Evolutionary conservation across 2,329 filamentous ascomycete species (phyloP), one percentile per base, ranked within the genome.

Genomic region (Arthrobotrys sinensis): DNA sequence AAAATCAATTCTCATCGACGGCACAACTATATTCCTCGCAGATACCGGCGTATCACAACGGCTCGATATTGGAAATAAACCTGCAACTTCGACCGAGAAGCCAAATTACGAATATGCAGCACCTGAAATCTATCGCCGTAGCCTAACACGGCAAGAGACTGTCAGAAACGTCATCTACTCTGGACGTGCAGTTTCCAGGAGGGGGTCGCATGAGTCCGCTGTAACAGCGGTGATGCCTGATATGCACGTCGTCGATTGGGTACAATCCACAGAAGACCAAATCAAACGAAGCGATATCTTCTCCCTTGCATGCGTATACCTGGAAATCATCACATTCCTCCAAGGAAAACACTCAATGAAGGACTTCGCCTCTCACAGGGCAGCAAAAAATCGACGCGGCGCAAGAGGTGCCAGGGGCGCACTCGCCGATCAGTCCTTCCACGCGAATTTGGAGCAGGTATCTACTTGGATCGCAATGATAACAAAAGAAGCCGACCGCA

Each of bases 251-350:
- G 62, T 78, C 21, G 67, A 78, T 24, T 78, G 75, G 75, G 75
- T 78, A 32, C 75, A 78, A 43, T 72, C 67, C 10, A 78, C 75
- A 10, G 67, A 78, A 40, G 60, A 68, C n/a, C 60, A 78, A 19
- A 81, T 83, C 72, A 89, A 90, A 52, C 81, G 82, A 71, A 89
- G 90, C 57, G 92, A 94, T 82, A 86, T 94, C 21, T 94, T 92
- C 84, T 92, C 91, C 2, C 86, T 93, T 0, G 92, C 89, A 7
- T 92, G 91, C 83, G 87, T 93, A 62, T 91, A 78, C 85, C 85
- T 93, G 14, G 92, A 94, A 80, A 87, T 94, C 19, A 82, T 93
- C n/a, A 90, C 90, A 28, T 90, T 92, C 85, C 92, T 75, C 83
- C 92, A 92, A 83, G 90, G 90, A 80, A 89, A 90, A 65, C 87